Evolutionary conservation across 306 rosid genomes (phyloP).

Genomic region (Cercis canadensis): DNA sequence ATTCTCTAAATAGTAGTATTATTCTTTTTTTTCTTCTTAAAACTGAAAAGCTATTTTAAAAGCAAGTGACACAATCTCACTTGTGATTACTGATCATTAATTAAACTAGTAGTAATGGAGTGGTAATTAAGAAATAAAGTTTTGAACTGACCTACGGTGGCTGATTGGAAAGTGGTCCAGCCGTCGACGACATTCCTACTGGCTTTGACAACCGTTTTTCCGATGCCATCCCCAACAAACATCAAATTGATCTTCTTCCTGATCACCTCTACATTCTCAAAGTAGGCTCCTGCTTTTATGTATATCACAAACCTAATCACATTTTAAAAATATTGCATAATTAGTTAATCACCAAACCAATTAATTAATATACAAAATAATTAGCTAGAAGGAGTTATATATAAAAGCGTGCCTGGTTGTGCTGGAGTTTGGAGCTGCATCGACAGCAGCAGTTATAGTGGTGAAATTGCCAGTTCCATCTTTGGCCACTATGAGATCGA

Average conservation of each 20-base stretch:
- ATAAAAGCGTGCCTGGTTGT: slow-evolving; percentile 62
- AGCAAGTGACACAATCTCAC: slow-evolving; percentile 23
- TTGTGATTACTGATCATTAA: background rate
- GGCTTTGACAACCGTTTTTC: slow-evolving; percentile 77
- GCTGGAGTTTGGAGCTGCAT: slow-evolving; percentile 84
- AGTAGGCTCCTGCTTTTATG: slow-evolving; percentile 78
- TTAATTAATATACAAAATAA: too few species aligned
- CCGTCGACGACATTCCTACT: slow-evolving; percentile 77
- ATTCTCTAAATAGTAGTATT: too few species aligned
- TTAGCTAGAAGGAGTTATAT: background rate
- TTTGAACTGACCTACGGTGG: slow-evolving; percentile 76
- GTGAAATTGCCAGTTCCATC: slow-evolving; percentile 85
- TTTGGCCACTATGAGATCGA: slow-evolving; percentile 74
- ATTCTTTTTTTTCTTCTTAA: background rate
- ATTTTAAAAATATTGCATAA: too few species aligned
- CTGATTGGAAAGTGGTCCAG: slow-evolving; percentile 90
- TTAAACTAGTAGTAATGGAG: background rate
- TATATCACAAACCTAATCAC: slow-evolving; percentile 75
- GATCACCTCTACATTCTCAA: slow-evolving; percentile 86
- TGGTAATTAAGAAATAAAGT: background rate
- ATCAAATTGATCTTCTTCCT: slow-evolving; percentile 70
- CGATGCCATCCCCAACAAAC: slow-evolving; percentile 89
- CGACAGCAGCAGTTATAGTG: slow-evolving; percentile 66
- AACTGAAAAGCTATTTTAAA: too few species aligned
- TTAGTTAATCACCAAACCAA: too few species aligned